Base-by-base conservation (phyloP, 371 early-diverging fungal species). In the Dichotomocladium elegans region DNA sequence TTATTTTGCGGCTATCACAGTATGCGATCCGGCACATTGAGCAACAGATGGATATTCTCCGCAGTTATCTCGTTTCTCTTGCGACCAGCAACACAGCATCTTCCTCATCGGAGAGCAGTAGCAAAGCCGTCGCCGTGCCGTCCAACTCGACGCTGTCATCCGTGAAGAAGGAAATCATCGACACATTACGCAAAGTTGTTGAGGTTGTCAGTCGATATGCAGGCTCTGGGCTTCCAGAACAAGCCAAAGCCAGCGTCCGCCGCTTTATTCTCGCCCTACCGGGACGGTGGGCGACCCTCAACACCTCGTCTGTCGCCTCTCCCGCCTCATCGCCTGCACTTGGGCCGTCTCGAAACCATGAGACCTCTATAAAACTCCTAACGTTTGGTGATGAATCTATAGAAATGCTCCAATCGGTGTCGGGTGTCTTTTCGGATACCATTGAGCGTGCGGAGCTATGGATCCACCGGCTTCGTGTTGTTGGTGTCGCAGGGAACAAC, bases 201-300 rank as follows among this genome's bases (percentile, higher is more conserved):
- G 91, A 88, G 22, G 86, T 95, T 14, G 79, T 96, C 33, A 87
- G 87, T 27, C 83, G 86, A 48, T 92, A 96, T 61, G 95, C 97
- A 6, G 89, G 91, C 7, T 72, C 87, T 7, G 88, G 91, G 42
- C 72, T 96, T 47, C 93, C 94, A 1, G 92, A 86, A 41, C 90
- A 90, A 46, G 92, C 95, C 24, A 81, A 93, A 45, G 70, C 80
- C 28, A 81, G 76, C 43, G 95, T 96, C 0, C 85, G 94, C n/a
- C 79, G 74, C 9, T 89, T 95, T 56, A 94, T 96, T 31, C 70
- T 96, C 21, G 77, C 80, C 2, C 70, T 97, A 51, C 97, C 97
- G 7, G 69, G 77, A n/a, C 80, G 95, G 27, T 93, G 93, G 95
- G 85, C 82, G 1, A 68, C 69, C 2, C 57, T 86, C 1, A 80